These are phyloP conservation scores for Pythium phragmitis DNA, from an alignment of 352 stramenopile genomes.

Conservation along the genomic window DNA sequence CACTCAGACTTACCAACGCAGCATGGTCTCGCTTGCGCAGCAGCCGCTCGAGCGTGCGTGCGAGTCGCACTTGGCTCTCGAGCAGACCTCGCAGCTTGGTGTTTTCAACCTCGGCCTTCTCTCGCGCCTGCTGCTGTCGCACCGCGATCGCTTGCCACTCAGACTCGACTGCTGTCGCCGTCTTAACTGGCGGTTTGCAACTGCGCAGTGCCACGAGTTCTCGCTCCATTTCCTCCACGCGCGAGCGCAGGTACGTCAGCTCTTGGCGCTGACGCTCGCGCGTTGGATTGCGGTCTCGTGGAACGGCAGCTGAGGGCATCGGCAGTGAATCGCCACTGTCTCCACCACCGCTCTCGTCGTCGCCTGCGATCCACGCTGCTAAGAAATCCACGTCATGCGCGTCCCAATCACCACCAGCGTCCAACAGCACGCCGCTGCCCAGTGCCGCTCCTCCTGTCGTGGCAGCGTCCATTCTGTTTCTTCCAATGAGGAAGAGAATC, in stretches of 20 bases:
- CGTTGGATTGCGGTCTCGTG: conserved; percentile 20
- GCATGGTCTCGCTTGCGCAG: conserved; percentile 13
- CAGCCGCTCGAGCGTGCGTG: conserved; percentile 19
- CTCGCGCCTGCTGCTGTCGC: conserved; percentile 3
- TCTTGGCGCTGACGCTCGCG: conserved; percentile 14
- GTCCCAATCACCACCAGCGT: background rate
- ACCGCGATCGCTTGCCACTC: conserved; percentile 19
- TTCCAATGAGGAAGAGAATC: no score
- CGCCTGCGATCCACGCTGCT: conserved; percentile 11
- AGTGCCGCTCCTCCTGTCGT: no score
- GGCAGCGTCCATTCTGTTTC: no score
- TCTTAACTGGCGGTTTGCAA: background rate
- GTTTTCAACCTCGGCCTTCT: conserved; percentile 20
- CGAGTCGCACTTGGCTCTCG: conserved; percentile 17
- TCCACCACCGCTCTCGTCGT: background rate
- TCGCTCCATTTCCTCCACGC: conserved; percentile 9
- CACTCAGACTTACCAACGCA: background rate
- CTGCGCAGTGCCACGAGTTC: conserved; percentile 11
- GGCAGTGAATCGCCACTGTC: background rate
- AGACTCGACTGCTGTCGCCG: background rate
- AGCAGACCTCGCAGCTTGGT: conserved; percentile 16
- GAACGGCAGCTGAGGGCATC: background rate
- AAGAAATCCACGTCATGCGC: conserved; percentile 13
- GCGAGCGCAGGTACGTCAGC: conserved; percentile 10
- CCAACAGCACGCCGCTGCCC: background rate